A percentile compares a stretch with the other conserved stretches of the same genome.
phyloP scores from a whole-genome alignment of 208 protist species.

The Phytomonas sp. region DNA sequence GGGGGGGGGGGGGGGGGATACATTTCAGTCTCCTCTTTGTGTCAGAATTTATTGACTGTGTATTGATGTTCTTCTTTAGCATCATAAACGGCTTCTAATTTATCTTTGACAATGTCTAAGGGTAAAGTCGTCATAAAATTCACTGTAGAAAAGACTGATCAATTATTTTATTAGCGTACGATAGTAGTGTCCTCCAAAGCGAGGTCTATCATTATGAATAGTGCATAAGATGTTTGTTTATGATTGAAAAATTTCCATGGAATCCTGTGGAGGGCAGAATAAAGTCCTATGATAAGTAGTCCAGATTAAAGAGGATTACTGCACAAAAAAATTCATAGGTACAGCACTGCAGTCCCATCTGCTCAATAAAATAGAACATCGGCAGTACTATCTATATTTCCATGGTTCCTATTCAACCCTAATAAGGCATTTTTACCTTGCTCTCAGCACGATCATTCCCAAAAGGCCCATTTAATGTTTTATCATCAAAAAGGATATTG shows the following conservation, averaged over 20 bases:
- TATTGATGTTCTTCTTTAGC: background rate
- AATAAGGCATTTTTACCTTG: background rate
- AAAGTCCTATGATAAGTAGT: background rate
- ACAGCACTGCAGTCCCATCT: background rate
- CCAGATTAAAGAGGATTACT: background rate
- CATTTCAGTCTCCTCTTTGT: background rate
- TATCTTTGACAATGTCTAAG: background rate
- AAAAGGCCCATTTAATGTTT: constrained; percentile 58
- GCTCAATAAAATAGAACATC: background rate
- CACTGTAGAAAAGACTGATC: background rate
- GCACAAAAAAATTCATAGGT: background rate
- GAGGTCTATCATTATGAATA: background rate
- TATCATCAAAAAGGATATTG: constrained; percentile 26
- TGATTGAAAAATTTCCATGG: background rate
- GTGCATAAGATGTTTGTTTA: background rate
- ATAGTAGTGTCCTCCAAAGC: background rate
- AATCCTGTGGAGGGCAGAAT: background rate
- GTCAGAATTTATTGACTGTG: background rate
- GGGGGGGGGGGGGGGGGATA: no score
- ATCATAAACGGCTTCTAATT: background rate
- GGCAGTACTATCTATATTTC: background rate
- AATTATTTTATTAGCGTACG: background rate
- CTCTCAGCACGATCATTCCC: constrained; percentile 12
- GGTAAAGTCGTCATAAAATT: background rate
- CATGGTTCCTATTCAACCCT: background rate